phyloP scores from a whole-genome alignment of 768 basidiomycete genomes.

The Dentipellis sp. region DNA sequence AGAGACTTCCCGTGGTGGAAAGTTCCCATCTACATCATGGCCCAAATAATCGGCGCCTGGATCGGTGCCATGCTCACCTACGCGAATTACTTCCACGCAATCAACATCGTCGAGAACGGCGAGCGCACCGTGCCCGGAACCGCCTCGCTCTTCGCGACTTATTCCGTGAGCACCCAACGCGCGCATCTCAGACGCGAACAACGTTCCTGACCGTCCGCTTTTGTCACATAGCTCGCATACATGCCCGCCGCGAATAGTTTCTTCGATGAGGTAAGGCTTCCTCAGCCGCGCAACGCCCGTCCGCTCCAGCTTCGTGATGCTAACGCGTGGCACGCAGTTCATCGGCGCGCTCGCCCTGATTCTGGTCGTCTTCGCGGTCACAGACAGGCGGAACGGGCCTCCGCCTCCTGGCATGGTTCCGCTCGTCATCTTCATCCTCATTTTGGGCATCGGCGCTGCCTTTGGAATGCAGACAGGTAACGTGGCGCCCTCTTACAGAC shows the following conservation, averaged over 20 bases:
- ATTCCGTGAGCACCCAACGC: slow-evolving; percentile 31
- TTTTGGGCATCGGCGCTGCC: slow-evolving; percentile 49
- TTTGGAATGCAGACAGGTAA: slow-evolving; percentile 51
- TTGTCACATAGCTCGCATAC: slow-evolving; percentile 25
- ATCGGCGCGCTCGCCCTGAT: slow-evolving; percentile 45
- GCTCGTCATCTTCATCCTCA: slow-evolving; percentile 35
- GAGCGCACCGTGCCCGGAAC: slow-evolving; percentile 47
- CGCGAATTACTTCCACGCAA: slow-evolving; percentile 58
- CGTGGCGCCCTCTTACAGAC: background rate
- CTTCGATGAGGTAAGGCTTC: slow-evolving; percentile 32
- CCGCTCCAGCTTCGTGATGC: background rate
- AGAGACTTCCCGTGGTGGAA: slow-evolving; percentile 76
- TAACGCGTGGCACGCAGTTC: slow-evolving; percentile 23
- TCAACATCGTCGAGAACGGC: slow-evolving; percentile 46
- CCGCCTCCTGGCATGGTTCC: slow-evolving; percentile 35
- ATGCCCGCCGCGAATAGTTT: slow-evolving; percentile 33
- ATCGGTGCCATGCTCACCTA: slow-evolving; percentile 53
- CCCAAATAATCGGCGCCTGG: slow-evolving; percentile 54
- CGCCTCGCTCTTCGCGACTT: slow-evolving; percentile 51
- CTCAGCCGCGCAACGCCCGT: background rate
- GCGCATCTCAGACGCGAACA: background rate
- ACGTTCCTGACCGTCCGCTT: too few relatives aligned
- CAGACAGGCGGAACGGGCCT: slow-evolving; percentile 42
- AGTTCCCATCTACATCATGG: slow-evolving; percentile 59
- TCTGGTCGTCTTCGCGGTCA: slow-evolving; percentile 43